A percentile compares a stretch with the other conserved stretches of the same genome.
Evolutionary conservation across 352 stramenopile genomes (phyloP).

Genomic region (Phytophthora palmivora): DNA sequence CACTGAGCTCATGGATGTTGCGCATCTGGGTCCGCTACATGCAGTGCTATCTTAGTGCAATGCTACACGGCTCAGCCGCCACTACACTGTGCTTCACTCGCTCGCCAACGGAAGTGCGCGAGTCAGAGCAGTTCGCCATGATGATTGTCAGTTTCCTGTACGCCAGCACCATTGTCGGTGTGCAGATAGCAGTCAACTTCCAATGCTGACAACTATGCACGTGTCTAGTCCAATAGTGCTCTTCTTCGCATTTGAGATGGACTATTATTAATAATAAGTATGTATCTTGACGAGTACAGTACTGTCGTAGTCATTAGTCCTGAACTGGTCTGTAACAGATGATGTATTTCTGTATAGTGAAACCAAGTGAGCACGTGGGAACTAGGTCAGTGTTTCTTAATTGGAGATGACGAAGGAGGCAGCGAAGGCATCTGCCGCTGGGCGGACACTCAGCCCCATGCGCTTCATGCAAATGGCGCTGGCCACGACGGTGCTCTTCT

Average conservation of each 20-base stretch:
- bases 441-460: slow-evolving; percentile 50
- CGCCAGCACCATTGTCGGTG: slow-evolving; percentile 59
- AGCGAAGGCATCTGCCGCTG: slow-evolving; percentile 4
- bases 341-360: too few species aligned
- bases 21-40: slow-evolving; percentile 66
- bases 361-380: too few species aligned
- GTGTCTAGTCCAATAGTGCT: too few species aligned
- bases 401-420: slow-evolving; percentile 24
- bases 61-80: slow-evolving; percentile 32
- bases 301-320: too few species aligned
- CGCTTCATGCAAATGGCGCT: slow-evolving; percentile 81
- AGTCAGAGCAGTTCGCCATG: slow-evolving; percentile 70
- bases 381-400: too few species aligned
- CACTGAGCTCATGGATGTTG: slow-evolving; percentile 67
- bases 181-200: slow-evolving; percentile 75
- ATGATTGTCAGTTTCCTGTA: slow-evolving; percentile 62
- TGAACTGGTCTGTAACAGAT: too few species aligned
- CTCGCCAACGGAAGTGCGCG: slow-evolving; percentile 55
- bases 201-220: slow-evolving; percentile 29
- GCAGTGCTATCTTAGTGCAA: slow-evolving; percentile 50
- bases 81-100: slow-evolving; percentile 44
- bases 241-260: too few species aligned
- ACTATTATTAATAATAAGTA: too few species aligned
- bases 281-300: too few species aligned
- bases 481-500: slow-evolving; percentile 63